Percentiles rank a stretch among this genome's conserved stretches.
These are phyloP conservation scores for Boletus sensibilis DNA, from an alignment of 768 basidiomycete genomes.

Conservation along the genomic window DNA sequence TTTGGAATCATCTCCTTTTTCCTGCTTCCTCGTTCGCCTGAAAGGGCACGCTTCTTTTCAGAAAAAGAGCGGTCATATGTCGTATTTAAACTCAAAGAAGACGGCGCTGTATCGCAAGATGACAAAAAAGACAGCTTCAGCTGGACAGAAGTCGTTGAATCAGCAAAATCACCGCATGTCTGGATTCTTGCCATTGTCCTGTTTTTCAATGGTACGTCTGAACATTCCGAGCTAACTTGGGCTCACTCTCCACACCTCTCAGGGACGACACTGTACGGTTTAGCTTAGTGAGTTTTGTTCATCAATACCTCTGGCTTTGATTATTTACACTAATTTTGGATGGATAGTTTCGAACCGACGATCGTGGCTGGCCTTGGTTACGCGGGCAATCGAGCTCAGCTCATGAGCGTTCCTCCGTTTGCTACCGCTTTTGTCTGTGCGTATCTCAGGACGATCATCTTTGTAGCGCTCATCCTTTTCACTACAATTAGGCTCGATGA, in stretches of 20 bases:
- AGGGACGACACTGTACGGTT: constrained; percentile 20
- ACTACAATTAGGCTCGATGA: constrained; percentile 34
- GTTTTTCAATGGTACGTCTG: constrained; percentile 50
- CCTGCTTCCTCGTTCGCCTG: constrained; percentile 46
- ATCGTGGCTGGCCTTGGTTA: constrained; percentile 66
- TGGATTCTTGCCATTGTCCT: constrained; percentile 48
- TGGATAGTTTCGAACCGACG: constrained; percentile 63
- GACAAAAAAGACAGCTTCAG: constrained; percentile 48
- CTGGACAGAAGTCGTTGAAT: constrained; percentile 53
- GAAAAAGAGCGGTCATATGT: constrained; percentile 51
- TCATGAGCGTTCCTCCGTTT: constrained; percentile 63
- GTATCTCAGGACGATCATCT: constrained; percentile 14
- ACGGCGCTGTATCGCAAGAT: constrained; percentile 39
- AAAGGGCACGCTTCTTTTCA: constrained; percentile 48
- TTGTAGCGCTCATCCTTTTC: neutral
- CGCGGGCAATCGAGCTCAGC: constrained; percentile 50
- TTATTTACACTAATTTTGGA: constrained; percentile 30
- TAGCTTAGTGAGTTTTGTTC: constrained; percentile 24
- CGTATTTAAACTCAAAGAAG: constrained; percentile 21
- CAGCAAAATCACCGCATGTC: constrained; percentile 53
- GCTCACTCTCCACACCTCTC: neutral
- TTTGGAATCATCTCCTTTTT: constrained; percentile 54
- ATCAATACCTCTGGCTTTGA: constrained; percentile 31
- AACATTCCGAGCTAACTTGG: neutral
- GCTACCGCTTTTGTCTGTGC: constrained; percentile 48